phyloP scores from a whole-genome alignment of 306 rosid genomes.

The Calophaca sinica region DNA sequence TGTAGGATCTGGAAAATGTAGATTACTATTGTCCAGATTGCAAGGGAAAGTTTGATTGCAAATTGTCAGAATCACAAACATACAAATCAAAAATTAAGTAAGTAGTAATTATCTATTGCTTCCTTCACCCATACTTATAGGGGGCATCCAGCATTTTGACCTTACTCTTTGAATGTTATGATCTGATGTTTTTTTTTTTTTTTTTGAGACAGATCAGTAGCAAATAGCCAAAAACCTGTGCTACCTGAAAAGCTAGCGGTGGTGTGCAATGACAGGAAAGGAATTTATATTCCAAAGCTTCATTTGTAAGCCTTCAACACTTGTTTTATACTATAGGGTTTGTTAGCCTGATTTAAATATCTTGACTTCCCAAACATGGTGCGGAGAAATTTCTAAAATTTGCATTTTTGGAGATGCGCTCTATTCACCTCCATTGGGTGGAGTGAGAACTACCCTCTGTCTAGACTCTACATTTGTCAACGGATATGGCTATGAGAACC shows the following conservation, averaged over 20 bases:
- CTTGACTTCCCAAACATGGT: constrained; percentile 14
- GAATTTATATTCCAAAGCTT: constrained; percentile 70
- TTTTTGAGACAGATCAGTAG: constrained; percentile 58
- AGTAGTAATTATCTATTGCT: constrained; percentile 40
- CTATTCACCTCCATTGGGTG: neutral
- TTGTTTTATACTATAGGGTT: constrained; percentile 22
- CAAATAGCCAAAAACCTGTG: constrained; percentile 43
- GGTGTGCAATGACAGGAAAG: constrained; percentile 91
- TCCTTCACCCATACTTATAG: constrained; percentile 27
- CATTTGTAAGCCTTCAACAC: constrained; percentile 72
- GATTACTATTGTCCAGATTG: constrained; percentile 94
- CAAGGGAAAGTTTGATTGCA: constrained; percentile 56
- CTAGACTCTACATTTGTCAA: constrained; percentile 5
- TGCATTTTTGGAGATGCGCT: constrained; percentile 2
- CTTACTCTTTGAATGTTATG: constrained; percentile 43
- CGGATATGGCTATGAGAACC: constrained; percentile 9
- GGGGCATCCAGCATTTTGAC: constrained; percentile 12
- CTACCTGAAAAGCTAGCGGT: constrained; percentile 70
- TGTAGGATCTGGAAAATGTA: constrained; percentile 70
- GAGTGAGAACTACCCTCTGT: neutral
- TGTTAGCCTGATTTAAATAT: constrained; percentile 15
- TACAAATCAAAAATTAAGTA: constrained; percentile 60
- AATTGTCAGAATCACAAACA: constrained; percentile 52
- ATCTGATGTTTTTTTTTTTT: constrained; percentile 35
- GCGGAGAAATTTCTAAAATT: neutral